A percentile compares a stretch with the other conserved stretches of the same genome.
Conservation (phyloP, 2,329 filamentous ascomycete genomes). For the Ophiobolus disseminans region DNA sequence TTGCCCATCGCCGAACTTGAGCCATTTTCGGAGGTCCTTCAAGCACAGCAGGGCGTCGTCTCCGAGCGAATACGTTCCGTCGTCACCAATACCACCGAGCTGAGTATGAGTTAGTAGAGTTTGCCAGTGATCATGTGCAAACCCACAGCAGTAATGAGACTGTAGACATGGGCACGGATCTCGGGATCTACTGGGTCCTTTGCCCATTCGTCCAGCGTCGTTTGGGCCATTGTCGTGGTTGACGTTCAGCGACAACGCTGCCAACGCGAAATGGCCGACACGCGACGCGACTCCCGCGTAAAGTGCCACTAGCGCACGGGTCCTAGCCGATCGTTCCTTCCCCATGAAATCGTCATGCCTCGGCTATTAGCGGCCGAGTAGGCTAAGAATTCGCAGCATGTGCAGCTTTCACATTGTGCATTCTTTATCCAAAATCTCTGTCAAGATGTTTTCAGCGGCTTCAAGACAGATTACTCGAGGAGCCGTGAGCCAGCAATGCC, state of each 20-base stretch:
- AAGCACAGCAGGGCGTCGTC: conserved; percentile 92
- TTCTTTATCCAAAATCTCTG: too few relatives aligned
- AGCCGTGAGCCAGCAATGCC: conserved; percentile 43
- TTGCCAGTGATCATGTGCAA: not conserved
- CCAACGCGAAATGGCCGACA: too few relatives aligned
- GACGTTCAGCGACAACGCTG: conserved; percentile 21
- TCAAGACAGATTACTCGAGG: conserved; percentile 38
- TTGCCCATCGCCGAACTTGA: conserved; percentile 93
- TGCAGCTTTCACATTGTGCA: conserved; percentile 38
- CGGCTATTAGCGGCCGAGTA: conserved; percentile 20
- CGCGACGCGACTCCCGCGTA: conserved; percentile 46
- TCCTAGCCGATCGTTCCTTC: too few relatives aligned
- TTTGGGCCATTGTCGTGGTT: conserved; percentile 46
- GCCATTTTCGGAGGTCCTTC: conserved; percentile 93
- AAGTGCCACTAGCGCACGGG: too few relatives aligned
- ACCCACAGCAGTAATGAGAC: conserved; percentile 87
- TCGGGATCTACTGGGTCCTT: conserved; percentile 76
- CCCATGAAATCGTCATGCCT: conserved; percentile 24
- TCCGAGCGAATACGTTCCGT: conserved; percentile 84
- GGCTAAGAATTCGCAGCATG: too few relatives aligned
- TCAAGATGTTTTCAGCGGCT: conserved; percentile 43
- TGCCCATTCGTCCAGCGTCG: conserved; percentile 55
- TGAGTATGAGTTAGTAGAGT: conserved; percentile 51
- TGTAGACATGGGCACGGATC: conserved; percentile 91
- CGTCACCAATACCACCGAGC: conserved; percentile 85